Evolutionary conservation across 108 stramenopile species (phyloP).

Genomic region (Cyclotella cryptica): DNA sequence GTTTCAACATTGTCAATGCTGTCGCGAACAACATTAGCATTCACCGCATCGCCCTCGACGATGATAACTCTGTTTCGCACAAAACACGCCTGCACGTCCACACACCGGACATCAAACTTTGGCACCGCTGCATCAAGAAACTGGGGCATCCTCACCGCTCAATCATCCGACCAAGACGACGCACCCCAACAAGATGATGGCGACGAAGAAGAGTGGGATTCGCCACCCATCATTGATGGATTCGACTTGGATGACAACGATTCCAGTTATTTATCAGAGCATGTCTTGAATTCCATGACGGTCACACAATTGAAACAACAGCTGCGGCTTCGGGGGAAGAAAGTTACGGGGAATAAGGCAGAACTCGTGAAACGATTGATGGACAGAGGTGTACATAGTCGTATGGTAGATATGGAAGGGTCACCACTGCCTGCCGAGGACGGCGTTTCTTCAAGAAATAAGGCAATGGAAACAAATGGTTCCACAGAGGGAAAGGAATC

Average conservation of each 20-base stretch:
- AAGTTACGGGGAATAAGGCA: slow-evolving; percentile 71
- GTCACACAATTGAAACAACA: slow-evolving; percentile 81
- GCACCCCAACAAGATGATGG: slow-evolving; percentile 5
- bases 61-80: too few relatives aligned
- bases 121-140: too few relatives aligned
- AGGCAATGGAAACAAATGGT: background rate
- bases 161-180: too few relatives aligned
- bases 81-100: too few relatives aligned
- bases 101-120: too few relatives aligned
- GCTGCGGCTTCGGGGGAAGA: slow-evolving; percentile 73
- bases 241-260: slow-evolving; percentile 28
- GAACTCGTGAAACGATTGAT: slow-evolving; percentile 75
- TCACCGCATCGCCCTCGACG: too few relatives aligned
- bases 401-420: background rate
- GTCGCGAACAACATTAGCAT: too few relatives aligned
- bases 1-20: too few relatives aligned
- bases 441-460: background rate
- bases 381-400: slow-evolving; percentile 3
- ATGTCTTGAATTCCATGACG: slow-evolving; percentile 64
- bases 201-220: slow-evolving; percentile 43
- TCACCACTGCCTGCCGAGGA: too few relatives aligned
- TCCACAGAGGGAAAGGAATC: background rate
- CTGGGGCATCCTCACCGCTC: too few relatives aligned
- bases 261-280: slow-evolving; percentile 19
- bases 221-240: slow-evolving; percentile 22